Evolutionary conservation across 177 flowering plant genomes (phyloP), one percentile per base, ranked within the genome.

Genomic region (Vitis hybrid): DNA sequence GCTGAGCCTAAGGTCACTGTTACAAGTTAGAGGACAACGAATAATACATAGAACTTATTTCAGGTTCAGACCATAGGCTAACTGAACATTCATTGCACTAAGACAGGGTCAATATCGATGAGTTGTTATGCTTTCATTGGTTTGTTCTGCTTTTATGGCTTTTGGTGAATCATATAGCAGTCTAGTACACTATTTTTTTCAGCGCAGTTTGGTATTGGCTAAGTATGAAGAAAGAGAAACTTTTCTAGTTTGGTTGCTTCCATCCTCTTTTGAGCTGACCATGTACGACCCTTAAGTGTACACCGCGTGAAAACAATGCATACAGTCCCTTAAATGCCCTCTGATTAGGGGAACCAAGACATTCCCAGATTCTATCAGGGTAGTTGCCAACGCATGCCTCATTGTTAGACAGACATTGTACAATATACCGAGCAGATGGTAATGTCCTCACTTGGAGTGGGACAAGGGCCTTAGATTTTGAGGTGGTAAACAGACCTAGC

Each of bases 101-200:
- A 19, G 69, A 51, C 58, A 22, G 24, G 63, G 73, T 75, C 77
- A 18, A 59, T 64, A 65, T 75, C 69, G 65, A 59, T 59, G 58
- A 66, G 69, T 64, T 64, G 66, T 64, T 17, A 2, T 6, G 18
- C 61, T 58, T 7, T 19, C 12, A 58, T 7, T 19, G 18, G 2
- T 58, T 58, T 58, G 18, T 18, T 17, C 12, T 20, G 47, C 9
- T 38, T 38, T 38, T 38, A 38, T 1, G 2, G 47, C 47, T 38
- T 38, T 38, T 38, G 47, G 47, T 38, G 47, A 38, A 38, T 38
- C 47, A 38, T 38, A 38, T 38, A 38, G 47, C 47, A 38, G 47
- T 38, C 47, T 38, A 38, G 47, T 38, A 38, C 47, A 38, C 47
- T 38, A 38, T 38, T 38, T 38, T 38, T 38, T 38, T 38, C 47